phyloP scores from a whole-genome alignment of 345 rosid species.

The Cardamine chenopodiifolia region DNA sequence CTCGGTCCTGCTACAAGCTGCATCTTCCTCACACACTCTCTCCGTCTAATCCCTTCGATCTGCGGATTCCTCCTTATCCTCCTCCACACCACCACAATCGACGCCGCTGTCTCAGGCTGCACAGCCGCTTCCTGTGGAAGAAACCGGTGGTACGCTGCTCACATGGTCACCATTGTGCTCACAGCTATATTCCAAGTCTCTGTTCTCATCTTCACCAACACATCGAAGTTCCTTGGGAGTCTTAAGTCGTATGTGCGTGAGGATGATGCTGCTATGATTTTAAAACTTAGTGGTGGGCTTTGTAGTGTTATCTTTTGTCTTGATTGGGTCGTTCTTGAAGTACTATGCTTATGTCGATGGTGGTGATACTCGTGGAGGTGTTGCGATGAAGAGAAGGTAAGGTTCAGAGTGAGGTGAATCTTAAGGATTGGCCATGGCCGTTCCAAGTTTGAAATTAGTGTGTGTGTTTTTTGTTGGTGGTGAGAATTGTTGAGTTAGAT shows the following conservation, averaged over 20 bases:
- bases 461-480: not conserved
- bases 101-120: constrained; percentile 78
- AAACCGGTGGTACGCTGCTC: constrained; percentile 74
- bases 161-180: constrained; percentile 90
- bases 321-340: constrained; percentile 87
- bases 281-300: constrained; percentile 81
- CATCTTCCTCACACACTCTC: constrained; percentile 87
- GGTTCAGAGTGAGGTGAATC: constrained; percentile 75
- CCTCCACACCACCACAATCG: constrained; percentile 54
- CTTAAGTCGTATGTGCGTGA: constrained; percentile 86
- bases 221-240: constrained; percentile 58
- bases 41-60: constrained; percentile 78
- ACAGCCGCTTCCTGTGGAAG: constrained; percentile 62
- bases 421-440: constrained; percentile 94
- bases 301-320: constrained; percentile 71
- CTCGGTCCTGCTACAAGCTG: constrained; percentile 89
- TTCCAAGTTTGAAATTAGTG: constrained; percentile 61
- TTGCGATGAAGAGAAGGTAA: constrained; percentile 56
- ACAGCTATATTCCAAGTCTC: constrained; percentile 93
- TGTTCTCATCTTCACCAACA: constrained; percentile 71
- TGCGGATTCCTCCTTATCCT: constrained; percentile 54
- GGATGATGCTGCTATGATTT: constrained; percentile 76
- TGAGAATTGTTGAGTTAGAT: constrained; percentile 4
- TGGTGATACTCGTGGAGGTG: constrained; percentile 33
- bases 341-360: constrained; percentile 68